Evolutionary conservation across 345 rosid species (phyloP).

Genomic region (Eucalyptus pauciflora): DNA sequence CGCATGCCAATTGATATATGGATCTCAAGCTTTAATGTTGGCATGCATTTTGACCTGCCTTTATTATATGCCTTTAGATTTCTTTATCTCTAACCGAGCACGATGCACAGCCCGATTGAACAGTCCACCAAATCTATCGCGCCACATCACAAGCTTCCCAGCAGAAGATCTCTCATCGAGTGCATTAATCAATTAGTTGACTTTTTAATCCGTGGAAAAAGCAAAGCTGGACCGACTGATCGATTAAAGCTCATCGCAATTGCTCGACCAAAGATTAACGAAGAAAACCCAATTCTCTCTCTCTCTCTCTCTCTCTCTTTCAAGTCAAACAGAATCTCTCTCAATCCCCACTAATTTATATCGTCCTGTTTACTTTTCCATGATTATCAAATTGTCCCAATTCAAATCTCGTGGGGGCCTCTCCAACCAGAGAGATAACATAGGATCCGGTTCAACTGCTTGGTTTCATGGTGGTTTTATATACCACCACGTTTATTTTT

Average conservation of each 20-base stretch:
- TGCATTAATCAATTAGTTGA: not conserved
- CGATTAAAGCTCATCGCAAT: not conserved
- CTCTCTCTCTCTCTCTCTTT: not conserved
- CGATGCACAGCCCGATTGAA: not conserved
- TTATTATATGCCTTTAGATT: not conserved
- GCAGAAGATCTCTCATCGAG: not conserved
- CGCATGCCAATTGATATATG: not conserved
- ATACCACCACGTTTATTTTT: not conserved
- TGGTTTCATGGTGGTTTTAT: not conserved
- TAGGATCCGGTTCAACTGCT: not conserved
- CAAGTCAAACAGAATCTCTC: constrained; percentile 22
- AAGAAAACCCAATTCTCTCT: not conserved
- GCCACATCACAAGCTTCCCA: not conserved
- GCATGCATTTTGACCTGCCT: not conserved
- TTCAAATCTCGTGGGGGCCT: not conserved
- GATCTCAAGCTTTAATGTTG: not conserved
- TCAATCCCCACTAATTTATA: not conserved
- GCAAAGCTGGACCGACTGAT: not conserved
- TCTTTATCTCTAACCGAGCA: not conserved
- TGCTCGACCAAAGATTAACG: not conserved
- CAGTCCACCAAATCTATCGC: not conserved
- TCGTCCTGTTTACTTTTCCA: not conserved
- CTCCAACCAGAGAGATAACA: not conserved
- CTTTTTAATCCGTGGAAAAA: not conserved
- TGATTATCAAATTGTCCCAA: not conserved